Evolutionary conservation across 2,329 filamentous ascomycete species (phyloP).

Genomic region (Fusarium continuum): DNA sequence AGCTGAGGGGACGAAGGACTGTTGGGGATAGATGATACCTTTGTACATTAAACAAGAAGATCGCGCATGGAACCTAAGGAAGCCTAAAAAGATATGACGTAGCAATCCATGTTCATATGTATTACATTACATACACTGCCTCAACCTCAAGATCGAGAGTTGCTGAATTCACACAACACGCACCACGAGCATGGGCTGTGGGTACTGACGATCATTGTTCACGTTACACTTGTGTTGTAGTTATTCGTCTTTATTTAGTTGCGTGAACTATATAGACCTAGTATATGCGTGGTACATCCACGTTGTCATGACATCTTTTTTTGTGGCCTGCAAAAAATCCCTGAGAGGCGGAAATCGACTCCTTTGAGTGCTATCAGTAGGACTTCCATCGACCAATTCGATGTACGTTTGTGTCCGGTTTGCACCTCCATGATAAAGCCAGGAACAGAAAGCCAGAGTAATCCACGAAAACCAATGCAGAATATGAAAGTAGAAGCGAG

Average conservation of each 20-base stretch:
- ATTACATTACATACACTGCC: too few species aligned
- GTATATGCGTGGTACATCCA: slow-evolving; percentile 8
- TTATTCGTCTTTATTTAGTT: slow-evolving; percentile 9
- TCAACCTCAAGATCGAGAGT: background rate
- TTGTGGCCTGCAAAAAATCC: slow-evolving; percentile 1
- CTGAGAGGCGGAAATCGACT: background rate
- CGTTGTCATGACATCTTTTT: background rate
- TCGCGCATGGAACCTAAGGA: slow-evolving; percentile 3
- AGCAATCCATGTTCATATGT: background rate
- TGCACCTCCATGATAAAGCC: background rate
- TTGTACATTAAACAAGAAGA: slow-evolving; percentile 37
- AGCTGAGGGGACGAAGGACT: background rate
- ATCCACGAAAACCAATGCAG: background rate
- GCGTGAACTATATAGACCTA: slow-evolving; percentile 2
- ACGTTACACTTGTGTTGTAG: background rate
- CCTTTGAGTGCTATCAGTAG: background rate
- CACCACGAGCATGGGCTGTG: background rate
- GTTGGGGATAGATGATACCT: slow-evolving; percentile 40
- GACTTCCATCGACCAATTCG: background rate
- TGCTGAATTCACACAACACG: background rate
- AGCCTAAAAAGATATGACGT: background rate
- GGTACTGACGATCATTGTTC: background rate
- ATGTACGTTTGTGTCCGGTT: background rate
- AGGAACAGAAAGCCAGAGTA: slow-evolving; percentile 9
- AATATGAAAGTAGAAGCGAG: background rate